Conservation (phyloP, 2,329 filamentous ascomycete species). For the Aureobasidium sp. region DNA sequence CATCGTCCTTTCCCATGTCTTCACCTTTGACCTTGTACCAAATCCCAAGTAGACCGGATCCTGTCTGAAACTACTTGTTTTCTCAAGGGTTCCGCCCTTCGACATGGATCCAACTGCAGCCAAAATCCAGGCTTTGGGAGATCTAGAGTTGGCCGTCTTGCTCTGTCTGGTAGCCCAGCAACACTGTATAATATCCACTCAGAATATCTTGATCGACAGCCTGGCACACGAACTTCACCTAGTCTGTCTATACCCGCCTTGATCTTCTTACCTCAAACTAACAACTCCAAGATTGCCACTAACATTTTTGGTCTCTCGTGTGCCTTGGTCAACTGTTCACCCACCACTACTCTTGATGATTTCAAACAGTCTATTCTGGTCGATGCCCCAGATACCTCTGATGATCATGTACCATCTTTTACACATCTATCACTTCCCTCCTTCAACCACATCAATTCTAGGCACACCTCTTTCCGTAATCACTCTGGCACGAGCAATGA, state of each 20-base stretch:
- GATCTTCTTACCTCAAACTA: not conserved
- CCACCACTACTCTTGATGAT: constrained; percentile 68
- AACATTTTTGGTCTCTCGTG: constrained; percentile 64
- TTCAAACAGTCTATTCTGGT: constrained; percentile 65
- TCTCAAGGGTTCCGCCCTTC: not conserved
- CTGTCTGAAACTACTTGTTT: not conserved
- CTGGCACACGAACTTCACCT: constrained; percentile 67
- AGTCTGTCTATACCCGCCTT: constrained; percentile 34
- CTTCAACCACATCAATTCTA: not conserved
- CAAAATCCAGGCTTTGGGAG: constrained; percentile 69
- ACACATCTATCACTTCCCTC: not conserved
- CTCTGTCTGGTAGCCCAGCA: constrained; percentile 73
- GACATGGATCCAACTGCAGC: constrained; percentile 30
- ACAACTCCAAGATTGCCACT: constrained; percentile 11
- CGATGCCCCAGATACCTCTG: constrained; percentile 15
- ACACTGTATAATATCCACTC: constrained; percentile 81
- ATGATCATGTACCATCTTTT: not conserved
- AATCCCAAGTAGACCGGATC: not conserved
- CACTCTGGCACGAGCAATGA: constrained; percentile 13
- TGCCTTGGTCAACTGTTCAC: constrained; percentile 63
- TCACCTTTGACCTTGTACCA: not conserved
- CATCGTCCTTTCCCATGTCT: not conserved
- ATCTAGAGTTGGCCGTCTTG: constrained; percentile 79
- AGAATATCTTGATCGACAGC: constrained; percentile 51
- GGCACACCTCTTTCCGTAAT: not conserved